A percentile compares a stretch with the other conserved stretches of the same genome.
Evolutionary conservation across 2,329 filamentous ascomycete species (phyloP).

Genomic region (Graphilbum fragrans): DNA sequence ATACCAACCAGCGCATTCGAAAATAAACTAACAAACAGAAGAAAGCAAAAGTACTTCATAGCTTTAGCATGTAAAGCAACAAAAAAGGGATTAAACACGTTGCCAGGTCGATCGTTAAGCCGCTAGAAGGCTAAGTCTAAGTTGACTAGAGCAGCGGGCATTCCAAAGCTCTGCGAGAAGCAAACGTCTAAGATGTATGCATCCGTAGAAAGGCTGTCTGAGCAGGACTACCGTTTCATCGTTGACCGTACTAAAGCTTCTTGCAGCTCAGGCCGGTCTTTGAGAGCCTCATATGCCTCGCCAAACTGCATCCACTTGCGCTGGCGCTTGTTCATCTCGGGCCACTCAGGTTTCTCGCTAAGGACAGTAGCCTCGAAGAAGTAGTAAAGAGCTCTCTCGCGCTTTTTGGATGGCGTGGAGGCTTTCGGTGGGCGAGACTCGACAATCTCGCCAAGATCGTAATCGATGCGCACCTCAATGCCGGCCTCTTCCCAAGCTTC

Average conservation of each 20-base stretch:
- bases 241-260: conserved; percentile 78
- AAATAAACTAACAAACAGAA: too few relatives aligned
- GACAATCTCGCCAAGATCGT: conserved; percentile 74
- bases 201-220: too few relatives aligned
- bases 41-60: too few relatives aligned
- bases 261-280: conserved; percentile 71
- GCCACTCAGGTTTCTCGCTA: conserved; percentile 79
- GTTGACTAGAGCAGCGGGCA: too few relatives aligned
- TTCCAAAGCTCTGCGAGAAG: too few relatives aligned
- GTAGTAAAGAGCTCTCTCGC: conserved; percentile 54
- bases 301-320: conserved; percentile 81
- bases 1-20: too few relatives aligned
- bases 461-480: conserved; percentile 72
- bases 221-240: conserved; percentile 33
- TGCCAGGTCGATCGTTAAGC: too few relatives aligned
- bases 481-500: conserved; percentile 99
- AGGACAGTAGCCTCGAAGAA: conserved; percentile 85
- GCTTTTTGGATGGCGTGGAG: conserved; percentile 40
- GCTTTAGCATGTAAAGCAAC: too few relatives aligned
- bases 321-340: conserved; percentile 83
- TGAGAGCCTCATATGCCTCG: conserved; percentile 68
- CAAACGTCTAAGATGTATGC: too few relatives aligned
- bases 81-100: too few relatives aligned
- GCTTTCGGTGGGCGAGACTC: conserved; percentile 71
- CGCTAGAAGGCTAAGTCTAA: too few relatives aligned